These are phyloP conservation scores for Elongisporangium anandrum DNA, from an alignment of 352 stramenopile genomes.

Conservation along the genomic window DNA sequence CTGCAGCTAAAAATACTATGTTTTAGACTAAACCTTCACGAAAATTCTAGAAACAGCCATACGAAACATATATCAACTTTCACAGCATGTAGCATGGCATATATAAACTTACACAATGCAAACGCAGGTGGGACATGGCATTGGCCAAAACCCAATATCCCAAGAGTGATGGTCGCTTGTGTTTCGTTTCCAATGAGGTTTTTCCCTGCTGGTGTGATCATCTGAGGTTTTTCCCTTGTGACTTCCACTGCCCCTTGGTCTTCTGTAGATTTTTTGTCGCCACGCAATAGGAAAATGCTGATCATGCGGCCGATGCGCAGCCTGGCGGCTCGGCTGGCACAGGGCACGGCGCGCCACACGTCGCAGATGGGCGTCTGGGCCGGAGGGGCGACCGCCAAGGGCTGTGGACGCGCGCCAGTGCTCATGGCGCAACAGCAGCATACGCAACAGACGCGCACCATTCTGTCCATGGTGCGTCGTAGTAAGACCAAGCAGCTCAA, in stretches of 20 bases:
- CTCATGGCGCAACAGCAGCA: background rate
- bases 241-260: background rate
- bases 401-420: background rate
- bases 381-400: background rate
- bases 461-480: slow-evolving; percentile 45
- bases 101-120: background rate
- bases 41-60: slow-evolving; percentile 4
- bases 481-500: slow-evolving; percentile 82
- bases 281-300: background rate
- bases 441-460: background rate
- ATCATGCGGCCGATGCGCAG: background rate
- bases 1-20: background rate
- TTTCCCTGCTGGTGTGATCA: background rate
- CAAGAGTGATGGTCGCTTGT: background rate
- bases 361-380: background rate
- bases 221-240: background rate
- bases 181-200: background rate
- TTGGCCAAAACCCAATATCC: background rate
- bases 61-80: slow-evolving; percentile 9
- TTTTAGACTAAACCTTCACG: background rate
- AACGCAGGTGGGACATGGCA: background rate
- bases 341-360: background rate
- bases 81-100: background rate
- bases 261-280: background rate
- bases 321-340: background rate